These are phyloP conservation scores for Sporothrix sp. DNA, from an alignment of 2,329 filamentous ascomycete species.

Conservation along the genomic window DNA sequence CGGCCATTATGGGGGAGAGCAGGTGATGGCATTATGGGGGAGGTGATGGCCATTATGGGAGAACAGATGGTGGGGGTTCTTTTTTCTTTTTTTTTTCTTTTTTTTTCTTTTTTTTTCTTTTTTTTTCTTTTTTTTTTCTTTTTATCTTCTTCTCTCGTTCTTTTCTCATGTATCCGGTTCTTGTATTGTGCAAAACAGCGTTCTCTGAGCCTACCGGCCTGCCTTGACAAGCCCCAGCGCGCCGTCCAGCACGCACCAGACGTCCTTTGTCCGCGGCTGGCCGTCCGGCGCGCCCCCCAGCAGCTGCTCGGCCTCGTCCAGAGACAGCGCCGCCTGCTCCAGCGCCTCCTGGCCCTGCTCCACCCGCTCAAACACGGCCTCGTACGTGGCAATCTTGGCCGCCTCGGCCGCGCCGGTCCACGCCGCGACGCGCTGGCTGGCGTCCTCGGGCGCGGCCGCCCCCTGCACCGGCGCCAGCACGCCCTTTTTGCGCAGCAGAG, in stretches of 20 bases:
- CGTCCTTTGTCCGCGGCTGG: too few relatives aligned
- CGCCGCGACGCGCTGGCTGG: constrained; percentile 35
- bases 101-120: neutral
- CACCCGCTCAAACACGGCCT: constrained; percentile 49
- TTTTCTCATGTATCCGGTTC: too few relatives aligned
- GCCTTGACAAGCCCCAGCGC: constrained; percentile 42
- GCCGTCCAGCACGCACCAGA: constrained; percentile 44
- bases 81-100: neutral
- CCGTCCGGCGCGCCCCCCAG: too few relatives aligned
- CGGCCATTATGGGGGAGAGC: constrained; percentile 53
- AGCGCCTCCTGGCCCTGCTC: constrained; percentile 49
- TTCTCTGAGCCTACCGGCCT: constrained; percentile 13
- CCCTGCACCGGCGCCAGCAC: constrained; percentile 28
- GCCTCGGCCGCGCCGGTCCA: constrained; percentile 53
- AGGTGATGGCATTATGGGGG: neutral
- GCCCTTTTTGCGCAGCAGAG: constrained; percentile 24
- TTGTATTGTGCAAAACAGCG: too few relatives aligned
- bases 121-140: too few relatives aligned
- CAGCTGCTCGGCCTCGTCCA: constrained; percentile 42
- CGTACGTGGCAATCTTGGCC: constrained; percentile 49
- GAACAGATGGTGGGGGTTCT: neutral
- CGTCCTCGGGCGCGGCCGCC: constrained; percentile 33
- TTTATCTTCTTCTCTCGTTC: too few relatives aligned
- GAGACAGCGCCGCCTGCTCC: constrained; percentile 38
- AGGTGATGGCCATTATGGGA: neutral